phyloP scores from a whole-genome alignment of 164 flowering plant genomes.

The Tinospora cordifolia region DNA sequence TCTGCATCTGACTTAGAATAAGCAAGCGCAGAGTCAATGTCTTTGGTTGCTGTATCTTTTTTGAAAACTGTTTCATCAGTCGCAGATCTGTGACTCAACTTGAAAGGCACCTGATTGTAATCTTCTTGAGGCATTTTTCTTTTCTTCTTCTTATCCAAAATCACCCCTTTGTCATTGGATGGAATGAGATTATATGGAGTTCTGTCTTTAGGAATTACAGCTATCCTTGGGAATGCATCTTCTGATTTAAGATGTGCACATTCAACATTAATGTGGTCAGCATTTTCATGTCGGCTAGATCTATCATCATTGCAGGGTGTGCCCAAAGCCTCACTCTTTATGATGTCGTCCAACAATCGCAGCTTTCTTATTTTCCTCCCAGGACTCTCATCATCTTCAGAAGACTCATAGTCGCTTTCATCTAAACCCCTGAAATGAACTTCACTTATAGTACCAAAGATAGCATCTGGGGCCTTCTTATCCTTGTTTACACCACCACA shows the following conservation, averaged over 20 bases:
- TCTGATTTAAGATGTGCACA: slow-evolving; percentile 9
- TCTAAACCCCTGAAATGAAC: slow-evolving; percentile 20
- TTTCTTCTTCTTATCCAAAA: not conserved
- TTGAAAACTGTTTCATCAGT: not conserved
- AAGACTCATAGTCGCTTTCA: slow-evolving; percentile 14
- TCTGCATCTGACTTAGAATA: slow-evolving; percentile 8
- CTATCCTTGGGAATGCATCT: slow-evolving; percentile 18
- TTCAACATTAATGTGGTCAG: not conserved
- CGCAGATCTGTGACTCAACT: not conserved
- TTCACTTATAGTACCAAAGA: slow-evolving; percentile 7
- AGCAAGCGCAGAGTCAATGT: not conserved
- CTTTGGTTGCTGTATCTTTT: not conserved
- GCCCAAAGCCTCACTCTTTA: slow-evolving; percentile 3
- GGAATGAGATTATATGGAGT: not conserved
- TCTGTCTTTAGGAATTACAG: not conserved
- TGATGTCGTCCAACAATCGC: not conserved
- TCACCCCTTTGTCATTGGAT: not conserved
- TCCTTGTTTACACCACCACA: not conserved
- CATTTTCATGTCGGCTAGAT: not conserved
- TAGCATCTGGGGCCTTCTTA: slow-evolving; percentile 18
- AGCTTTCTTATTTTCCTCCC: not conserved
- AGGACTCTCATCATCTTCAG: not conserved
- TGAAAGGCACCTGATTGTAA: not conserved
- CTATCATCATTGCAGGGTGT: not conserved
- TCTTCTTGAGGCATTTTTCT: slow-evolving; percentile 1